A percentile compares a stretch with the other conserved stretches of the same genome.
These are phyloP conservation scores for Rosellinia necatrix DNA, from an alignment of 2,329 filamentous ascomycete genomes.

Conservation along the genomic window DNA sequence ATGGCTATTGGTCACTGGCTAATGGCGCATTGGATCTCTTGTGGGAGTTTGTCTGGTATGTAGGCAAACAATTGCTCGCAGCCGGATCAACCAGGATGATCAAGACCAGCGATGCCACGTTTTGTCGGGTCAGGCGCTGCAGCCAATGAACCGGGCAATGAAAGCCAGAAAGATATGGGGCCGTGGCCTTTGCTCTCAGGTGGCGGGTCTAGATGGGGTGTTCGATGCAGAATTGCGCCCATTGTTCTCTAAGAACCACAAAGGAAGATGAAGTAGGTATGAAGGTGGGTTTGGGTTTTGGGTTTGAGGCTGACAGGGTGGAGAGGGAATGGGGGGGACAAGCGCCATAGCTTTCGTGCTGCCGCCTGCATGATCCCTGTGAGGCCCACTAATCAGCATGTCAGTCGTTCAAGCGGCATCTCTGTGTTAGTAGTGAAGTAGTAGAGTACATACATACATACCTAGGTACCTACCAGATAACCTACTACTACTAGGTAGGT, in stretches of 20 bases:
- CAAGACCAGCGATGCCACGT: conserved; percentile 14
- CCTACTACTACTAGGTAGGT: too few species aligned
- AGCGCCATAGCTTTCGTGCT: too few species aligned
- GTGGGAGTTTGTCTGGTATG: not conserved
- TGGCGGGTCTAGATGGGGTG: conserved; percentile 16
- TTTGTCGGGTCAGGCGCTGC: not conserved
- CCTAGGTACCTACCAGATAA: too few species aligned
- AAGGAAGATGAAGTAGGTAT: conserved; percentile 30
- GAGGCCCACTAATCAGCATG: too few species aligned
- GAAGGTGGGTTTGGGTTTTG: too few species aligned
- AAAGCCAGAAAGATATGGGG: not conserved
- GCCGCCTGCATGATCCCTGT: too few species aligned
- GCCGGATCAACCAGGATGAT: conserved; percentile 33
- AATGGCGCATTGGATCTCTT: not conserved
- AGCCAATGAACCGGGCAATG: not conserved
- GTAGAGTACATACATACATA: too few species aligned
- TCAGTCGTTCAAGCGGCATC: too few species aligned
- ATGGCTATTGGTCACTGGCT: not conserved
- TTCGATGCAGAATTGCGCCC: conserved; percentile 22
- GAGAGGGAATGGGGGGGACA: too few species aligned
- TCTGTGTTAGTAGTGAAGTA: too few species aligned
- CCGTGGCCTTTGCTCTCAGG: conserved; percentile 13
- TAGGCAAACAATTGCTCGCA: too few species aligned
- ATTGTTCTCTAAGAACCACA: conserved; percentile 31
- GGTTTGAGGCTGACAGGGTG: too few species aligned